These are phyloP conservation scores for Aplosporella prunicola DNA, from an alignment of 2,329 filamentous ascomycete species.

Conservation along the genomic window DNA sequence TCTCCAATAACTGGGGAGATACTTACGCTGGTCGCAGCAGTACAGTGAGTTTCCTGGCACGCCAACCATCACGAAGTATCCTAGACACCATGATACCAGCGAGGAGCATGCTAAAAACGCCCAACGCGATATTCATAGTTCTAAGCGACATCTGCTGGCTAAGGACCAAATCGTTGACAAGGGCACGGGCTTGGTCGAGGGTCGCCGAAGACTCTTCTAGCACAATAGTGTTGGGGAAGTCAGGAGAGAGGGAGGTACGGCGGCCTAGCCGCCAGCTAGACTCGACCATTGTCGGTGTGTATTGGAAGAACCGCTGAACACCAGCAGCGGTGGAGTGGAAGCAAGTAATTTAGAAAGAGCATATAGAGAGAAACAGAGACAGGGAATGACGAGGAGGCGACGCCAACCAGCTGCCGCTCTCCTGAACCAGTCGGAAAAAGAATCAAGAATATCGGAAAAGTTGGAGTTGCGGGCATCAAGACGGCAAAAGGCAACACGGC, in stretches of 20 bases:
- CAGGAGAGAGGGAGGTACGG: too few species aligned
- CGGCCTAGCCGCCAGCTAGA: too few species aligned
- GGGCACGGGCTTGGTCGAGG: too few species aligned
- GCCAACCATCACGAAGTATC: slow-evolving; percentile 29
- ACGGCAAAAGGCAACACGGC: slow-evolving; percentile 3
- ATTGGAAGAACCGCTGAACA: slow-evolving; percentile 5
- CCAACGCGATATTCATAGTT: slow-evolving; percentile 30
- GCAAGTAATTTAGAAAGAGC: too few species aligned
- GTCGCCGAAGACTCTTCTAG: too few species aligned
- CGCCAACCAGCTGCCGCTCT: slow-evolving; percentile 9
- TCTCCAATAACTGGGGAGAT: not conserved
- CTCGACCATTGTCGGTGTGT: too few species aligned
- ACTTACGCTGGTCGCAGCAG: slow-evolving; percentile 25
- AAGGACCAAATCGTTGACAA: slow-evolving; percentile 28
- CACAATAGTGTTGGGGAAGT: too few species aligned
- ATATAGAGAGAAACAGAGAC: too few species aligned
- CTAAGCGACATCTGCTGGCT: slow-evolving; percentile 29
- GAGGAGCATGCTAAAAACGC: slow-evolving; percentile 29
- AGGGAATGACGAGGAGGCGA: too few species aligned
- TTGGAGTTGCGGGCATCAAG: not conserved
- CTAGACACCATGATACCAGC: slow-evolving; percentile 26
- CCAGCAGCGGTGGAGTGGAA: slow-evolving; percentile 6
- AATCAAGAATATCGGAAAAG: slow-evolving; percentile 6
- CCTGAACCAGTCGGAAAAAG: slow-evolving; percentile 9
- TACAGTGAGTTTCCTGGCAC: slow-evolving; percentile 24